Evolutionary conservation across 306 rosid genomes (phyloP).

Genomic region (Ormosia semicastrata): DNA sequence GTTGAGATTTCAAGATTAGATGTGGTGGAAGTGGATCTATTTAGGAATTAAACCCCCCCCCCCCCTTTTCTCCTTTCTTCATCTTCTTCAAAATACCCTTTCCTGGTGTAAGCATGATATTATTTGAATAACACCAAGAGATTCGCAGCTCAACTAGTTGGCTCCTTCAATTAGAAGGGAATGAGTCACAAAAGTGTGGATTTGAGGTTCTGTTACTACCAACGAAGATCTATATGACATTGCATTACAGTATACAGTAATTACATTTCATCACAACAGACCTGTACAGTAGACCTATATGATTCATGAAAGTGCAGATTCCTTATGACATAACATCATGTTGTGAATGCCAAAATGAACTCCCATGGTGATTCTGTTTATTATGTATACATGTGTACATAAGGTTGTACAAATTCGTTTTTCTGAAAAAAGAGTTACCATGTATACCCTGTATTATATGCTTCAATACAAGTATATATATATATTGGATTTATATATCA

Average conservation of each 20-base stretch:
- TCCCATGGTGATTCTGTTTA: conserved; percentile 5
- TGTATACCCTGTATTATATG: background rate
- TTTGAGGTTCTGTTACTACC: background rate
- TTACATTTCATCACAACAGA: background rate
- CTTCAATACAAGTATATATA: background rate
- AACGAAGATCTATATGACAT: background rate
- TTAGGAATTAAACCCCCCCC: background rate
- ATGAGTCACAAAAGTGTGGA: background rate
- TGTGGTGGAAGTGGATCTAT: background rate
- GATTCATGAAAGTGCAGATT: background rate
- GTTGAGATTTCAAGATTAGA: background rate
- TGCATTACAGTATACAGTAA: background rate
- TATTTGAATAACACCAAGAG: background rate
- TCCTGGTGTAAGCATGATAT: background rate
- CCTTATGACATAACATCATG: background rate
- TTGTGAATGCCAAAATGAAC: background rate
- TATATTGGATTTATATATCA: background rate
- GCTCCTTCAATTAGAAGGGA: background rate
- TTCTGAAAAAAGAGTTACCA: conserved; percentile 1
- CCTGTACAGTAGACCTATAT: background rate
- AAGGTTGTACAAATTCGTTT: background rate
- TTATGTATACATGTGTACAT: background rate
- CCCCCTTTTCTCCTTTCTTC: background rate
- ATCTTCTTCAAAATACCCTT: background rate
- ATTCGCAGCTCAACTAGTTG: background rate